Evolutionary conservation across 1,284 basidiomycete species (phyloP), one percentile per base, ranked within the genome.

Genomic region (Trichosporon sp.): DNA sequence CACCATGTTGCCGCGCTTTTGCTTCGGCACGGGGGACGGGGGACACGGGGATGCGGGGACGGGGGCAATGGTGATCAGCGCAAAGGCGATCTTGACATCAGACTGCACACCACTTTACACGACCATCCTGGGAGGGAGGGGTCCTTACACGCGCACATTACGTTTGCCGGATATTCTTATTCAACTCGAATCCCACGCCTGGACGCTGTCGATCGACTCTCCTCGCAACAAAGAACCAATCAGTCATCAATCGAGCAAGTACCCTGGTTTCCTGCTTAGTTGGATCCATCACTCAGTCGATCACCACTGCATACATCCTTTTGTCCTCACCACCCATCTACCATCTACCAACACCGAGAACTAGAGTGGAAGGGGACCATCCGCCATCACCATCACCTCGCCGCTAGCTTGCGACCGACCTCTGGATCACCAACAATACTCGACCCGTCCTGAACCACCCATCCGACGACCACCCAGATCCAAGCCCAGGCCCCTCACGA

Each of bases 91-190:
- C 31, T 61, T 26, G 26, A 61, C 56, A 61, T 32, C 14, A 10
- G 11, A 61, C 56, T 32, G 26, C 31, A 4, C 56, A 61, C 31
- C 56, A 61, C 26, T n/a, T 19, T 10, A 10, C 12, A 10, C 12
- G 11, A 40, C 11, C 32, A 63, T 63, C 59, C 59, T 63, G 59
- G 59, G 59, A 63, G 59, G 59, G 59, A 63, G 59, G 26, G 59
- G 59, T 37, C 43, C 31, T 35, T 32, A 31, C 56, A 35, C 26
- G 26, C 56, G n/a, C 26, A 54, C 51, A 54, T 54, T 54, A 54
- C 51, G 51, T 54, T 54, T 54, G 19, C 51, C 51, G 51, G 51
- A 54, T 54, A 54, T 21, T 54, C 21, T 12, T 54, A 54, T 54
- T 54, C 51, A 54, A 10, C 51, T 54, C 51, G n/a, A 19, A 54